Percentiles rank a stretch among this genome's conserved stretches.
Conservation (phyloP, 352 stramenopile species). For the Peronospora tabacina region DNA sequence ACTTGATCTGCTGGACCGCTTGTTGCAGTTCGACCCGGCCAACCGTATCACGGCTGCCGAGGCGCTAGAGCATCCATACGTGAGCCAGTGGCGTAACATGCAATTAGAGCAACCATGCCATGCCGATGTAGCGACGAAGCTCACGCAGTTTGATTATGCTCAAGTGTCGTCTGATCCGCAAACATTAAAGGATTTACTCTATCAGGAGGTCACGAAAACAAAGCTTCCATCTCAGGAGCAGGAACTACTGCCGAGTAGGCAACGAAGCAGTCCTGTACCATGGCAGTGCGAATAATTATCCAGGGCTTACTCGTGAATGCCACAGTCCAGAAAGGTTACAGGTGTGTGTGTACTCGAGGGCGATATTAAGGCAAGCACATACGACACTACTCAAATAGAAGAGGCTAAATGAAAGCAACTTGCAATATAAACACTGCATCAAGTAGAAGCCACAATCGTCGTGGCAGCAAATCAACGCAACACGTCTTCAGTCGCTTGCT, state of each 20-base stretch:
- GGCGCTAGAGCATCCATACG: constrained; percentile 85
- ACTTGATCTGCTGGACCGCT: constrained; percentile 76
- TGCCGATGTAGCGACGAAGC: constrained; percentile 39
- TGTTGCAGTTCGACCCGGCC: constrained; percentile 84
- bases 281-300: constrained; percentile 1
- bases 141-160: constrained; percentile 70
- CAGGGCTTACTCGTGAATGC: not conserved
- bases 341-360: no score
- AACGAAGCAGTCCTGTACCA: constrained; percentile 12
- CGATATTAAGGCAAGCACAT: no score
- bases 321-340: not conserved
- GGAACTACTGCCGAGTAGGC: constrained; percentile 19
- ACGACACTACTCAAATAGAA: not conserved
- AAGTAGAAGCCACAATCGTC: constrained; percentile 5
- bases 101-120: constrained; percentile 51
- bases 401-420: constrained; percentile 12
- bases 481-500: constrained; percentile 40
- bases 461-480: constrained; percentile 13
- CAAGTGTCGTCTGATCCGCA: constrained; percentile 63
- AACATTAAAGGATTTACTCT: constrained; percentile 71
- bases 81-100: constrained; percentile 75
- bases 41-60: constrained; percentile 81
- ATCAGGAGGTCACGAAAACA: constrained; percentile 77
- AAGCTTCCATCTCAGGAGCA: constrained; percentile 23
- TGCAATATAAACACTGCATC: constrained; percentile 17